Evolutionary conservation across 2,329 filamentous ascomycete species (phyloP).

Genomic region (Colletotrichum kahawae): DNA sequence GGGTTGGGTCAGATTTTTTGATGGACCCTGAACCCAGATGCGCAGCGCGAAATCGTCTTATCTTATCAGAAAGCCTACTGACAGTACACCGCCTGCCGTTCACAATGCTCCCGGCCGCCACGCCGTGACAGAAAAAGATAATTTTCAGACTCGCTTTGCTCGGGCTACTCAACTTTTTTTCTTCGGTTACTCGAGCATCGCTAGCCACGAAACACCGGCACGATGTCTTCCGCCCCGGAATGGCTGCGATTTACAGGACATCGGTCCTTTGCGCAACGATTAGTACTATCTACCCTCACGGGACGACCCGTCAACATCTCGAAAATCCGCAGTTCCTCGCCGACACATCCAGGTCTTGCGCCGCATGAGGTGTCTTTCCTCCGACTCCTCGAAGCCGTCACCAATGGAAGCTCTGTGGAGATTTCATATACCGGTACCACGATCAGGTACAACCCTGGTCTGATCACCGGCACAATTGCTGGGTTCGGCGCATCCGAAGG

Average conservation of each 20-base stretch:
- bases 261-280: conserved; percentile 79
- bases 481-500: conserved; percentile 73
- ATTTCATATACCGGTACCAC: conserved; percentile 97
- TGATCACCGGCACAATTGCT: conserved; percentile 85
- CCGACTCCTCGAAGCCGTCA: conserved; percentile 90
- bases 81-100: conserved; percentile 35
- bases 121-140: conserved; percentile 39
- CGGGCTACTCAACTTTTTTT: neutral
- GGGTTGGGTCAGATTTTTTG: conserved; percentile 15
- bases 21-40: conserved; percentile 11
- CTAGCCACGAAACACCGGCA: conserved; percentile 16
- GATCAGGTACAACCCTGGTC: conserved; percentile 86
- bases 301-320: conserved; percentile 90
- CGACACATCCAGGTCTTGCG: conserved; percentile 85
- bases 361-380: conserved; percentile 95
- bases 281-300: conserved; percentile 89
- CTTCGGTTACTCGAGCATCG: neutral
- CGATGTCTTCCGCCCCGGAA: conserved; percentile 52
- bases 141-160: conserved; percentile 29
- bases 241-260: conserved; percentile 83
- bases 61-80: conserved; percentile 12
- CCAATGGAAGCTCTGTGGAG: conserved; percentile 93
- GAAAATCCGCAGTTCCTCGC: conserved; percentile 87
- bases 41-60: conserved; percentile 4
- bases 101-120: conserved; percentile 4